Base-by-base conservation (phyloP, 345 rosid species). In the Citrus cavaleriei region DNA sequence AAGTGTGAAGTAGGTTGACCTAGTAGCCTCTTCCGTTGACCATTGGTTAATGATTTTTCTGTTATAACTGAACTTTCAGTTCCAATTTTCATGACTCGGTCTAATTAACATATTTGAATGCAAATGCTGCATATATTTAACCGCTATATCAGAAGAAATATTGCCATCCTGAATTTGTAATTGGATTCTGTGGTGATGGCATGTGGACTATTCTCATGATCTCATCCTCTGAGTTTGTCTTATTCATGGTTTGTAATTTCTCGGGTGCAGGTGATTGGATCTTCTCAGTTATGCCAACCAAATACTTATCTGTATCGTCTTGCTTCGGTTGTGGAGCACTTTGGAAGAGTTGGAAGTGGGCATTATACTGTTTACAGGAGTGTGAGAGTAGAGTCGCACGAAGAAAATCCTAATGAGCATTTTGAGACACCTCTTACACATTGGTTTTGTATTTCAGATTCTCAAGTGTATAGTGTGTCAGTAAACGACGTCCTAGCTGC, bases 381-480 rank as follows among this genome's bases (percentile, higher is more conserved):
- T 63, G 83, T 71, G 68, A 84, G 75, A 79, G 58, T 80, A 13
- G 68, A 82, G 16, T 62, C 85, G 3, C 49, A 46, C 8, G 35
- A 76, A 6, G 88, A 81, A 40, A 70, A 57, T 49, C 75, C 75
- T 18, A 59, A 71, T 46, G 84, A 74, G 66, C 67, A 35, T 51
- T 34, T 60, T 7, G 79, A 83, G 37, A 77, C 80, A 58, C 76
- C 83, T 65, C 49, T 12, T 4, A 63, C 71, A 57, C 83, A 79
- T 6, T 93, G 98, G 98, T 93, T 93, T 83, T 86, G 88, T 82
- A 86, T 93, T 76, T 95, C 98, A 22, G 97, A 93, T 87, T 87
- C 96, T 3, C 81, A 93, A 62, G 97, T 93, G 22, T 24, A 37
- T 28, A 54, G 78, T 40, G 93, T 90, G n/a, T 81, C 91, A 2